Evolutionary conservation across 1,284 basidiomycete genomes (phyloP).

Genomic region (Puccinia novopanici): DNA sequence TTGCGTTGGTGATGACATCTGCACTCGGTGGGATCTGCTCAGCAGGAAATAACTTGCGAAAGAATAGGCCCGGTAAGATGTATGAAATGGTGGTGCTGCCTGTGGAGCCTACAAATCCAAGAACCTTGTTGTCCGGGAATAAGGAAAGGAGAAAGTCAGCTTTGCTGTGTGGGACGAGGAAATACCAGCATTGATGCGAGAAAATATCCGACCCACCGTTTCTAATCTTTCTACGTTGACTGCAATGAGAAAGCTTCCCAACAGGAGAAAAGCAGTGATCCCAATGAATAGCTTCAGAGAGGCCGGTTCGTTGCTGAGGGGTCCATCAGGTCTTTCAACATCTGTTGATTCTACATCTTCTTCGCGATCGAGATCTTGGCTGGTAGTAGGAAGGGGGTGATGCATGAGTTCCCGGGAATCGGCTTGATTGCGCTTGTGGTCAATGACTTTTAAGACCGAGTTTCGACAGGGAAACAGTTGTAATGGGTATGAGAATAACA

Average conservation of each 20-base stretch:
- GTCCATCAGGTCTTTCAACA: not conserved
- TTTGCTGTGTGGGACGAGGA: not conserved
- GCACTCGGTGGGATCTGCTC: not conserved
- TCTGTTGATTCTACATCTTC: slow-evolving; percentile 53
- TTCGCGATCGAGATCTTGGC: slow-evolving; percentile 48
- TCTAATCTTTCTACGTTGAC: slow-evolving; percentile 66
- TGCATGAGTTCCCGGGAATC: not conserved
- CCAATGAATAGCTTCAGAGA: slow-evolving; percentile 67
- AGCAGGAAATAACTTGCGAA: slow-evolving; percentile 36
- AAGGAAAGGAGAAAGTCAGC: not conserved
- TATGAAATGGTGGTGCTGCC: slow-evolving; percentile 96
- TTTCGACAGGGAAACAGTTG: slow-evolving; percentile 92
- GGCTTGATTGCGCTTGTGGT: slow-evolving; percentile 39
- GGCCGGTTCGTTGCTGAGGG: slow-evolving; percentile 58
- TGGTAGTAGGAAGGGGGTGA: not conserved
- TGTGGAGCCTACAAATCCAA: slow-evolving; percentile 94
- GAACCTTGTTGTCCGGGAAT: slow-evolving; percentile 62
- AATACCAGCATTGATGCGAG: not conserved
- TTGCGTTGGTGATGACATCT: not conserved
- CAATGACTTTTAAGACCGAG: slow-evolving; percentile 85
- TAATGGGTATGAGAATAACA: slow-evolving; percentile 69
- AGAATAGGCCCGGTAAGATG: slow-evolving; percentile 70
- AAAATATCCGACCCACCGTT: slow-evolving; percentile 65
- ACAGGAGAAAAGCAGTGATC: slow-evolving; percentile 73
- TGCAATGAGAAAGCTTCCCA: slow-evolving; percentile 69